Evolutionary conservation across 1,139 yeast species (phyloP), one percentile per base, ranked within the genome.

Genomic region (Blastobotrys ciferrii): DNA sequence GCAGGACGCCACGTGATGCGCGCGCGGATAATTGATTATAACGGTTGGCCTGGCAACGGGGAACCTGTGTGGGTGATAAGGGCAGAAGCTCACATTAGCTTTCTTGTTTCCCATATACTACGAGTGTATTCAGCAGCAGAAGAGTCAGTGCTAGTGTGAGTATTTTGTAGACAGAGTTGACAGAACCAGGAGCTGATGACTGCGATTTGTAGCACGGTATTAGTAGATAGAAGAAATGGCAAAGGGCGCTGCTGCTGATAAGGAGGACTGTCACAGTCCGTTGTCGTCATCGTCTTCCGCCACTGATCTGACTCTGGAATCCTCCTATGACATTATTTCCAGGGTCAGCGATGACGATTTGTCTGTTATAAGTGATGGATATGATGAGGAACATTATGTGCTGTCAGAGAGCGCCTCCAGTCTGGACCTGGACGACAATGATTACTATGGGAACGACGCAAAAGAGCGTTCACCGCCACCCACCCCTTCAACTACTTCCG

Each of bases 281-380:
- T 15, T 28, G 33, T 30, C 42, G 18, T 14, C 42, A 18, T 39
- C 42, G 17, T 37, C 41, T 20, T 20, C 41, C 23, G 15, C 25
- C 40, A 36, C 19, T 19, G 40, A 36, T 36, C 20, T 33, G 20
- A 17, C 42, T 6, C 14, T 38, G 32, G 31, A 43, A 19, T 44
- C 28, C 18, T 55, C 50, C 28, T 53, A 52, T 40, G 54, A 51
- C 32, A 35, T 52, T 20, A 42, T 53, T 7, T 48, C 54, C 31
- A 50, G 47, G 35, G 54, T 55, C 12, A 46, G 50, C 23, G 55
- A 50, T 28, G 54, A 48, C 12, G 55, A 52, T 32, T 36, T 36
- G n/a, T 36, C 40, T 13, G 14, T 36, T n/a, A 36, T 36, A 5
- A 36, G 40, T n/a, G 40, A 36, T 36, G 40, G 40, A 13, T 36